Base-by-base conservation (phyloP, 108 stramenopile genomes). In the Skeletonema potamos region DNA sequence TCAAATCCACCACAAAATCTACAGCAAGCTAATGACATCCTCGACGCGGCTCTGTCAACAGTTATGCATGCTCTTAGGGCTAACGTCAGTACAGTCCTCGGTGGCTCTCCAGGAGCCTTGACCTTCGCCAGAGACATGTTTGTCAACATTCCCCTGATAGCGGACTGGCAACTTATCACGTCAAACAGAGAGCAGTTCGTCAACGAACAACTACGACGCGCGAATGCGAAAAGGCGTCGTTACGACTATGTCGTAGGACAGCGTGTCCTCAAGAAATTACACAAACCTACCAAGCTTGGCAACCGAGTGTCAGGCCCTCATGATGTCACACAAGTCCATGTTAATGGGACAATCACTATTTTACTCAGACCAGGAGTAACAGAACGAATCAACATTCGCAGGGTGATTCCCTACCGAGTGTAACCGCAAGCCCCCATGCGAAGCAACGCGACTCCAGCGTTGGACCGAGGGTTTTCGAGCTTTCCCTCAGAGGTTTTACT, bases 331-430 rank as follows among this genome's bases (percentile, higher is more conserved):
- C 62, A 54, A 57, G 84, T 85, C 26, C 72, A 74, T 28, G 41
- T 61, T 6, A 85, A 85, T 71, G 81, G 81, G 12, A 82, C 76
- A 24, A 20, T 85, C 3, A 78, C 70, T 2, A 78, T 82, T 29
- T 43, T 48, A 44, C 63, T 64, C 15, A 22, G 67, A 39, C 51
- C 68, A 11, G 56, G 18, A 7, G 56, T 70, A 17, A 27, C 29
- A 5, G 82, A 83, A 58, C 74, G 80, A 13, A 59, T 76, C 24
- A 70, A 75, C 33, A 70, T 81, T 6, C 74, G 80, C 8, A 41
- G 69, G 26, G 46, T 81, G 24, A 68, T 55, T 17, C 74, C 74
- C 12, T 74, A 63, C 29, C 72, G 36, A n/a, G 0, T 12, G 12
- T 43, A 43, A 43, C n/a, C 9, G 34, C 34, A 34, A 34, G 34